A percentile compares a stretch with the other conserved stretches of the same genome.
Conservation (phyloP, 1,139 yeast genomes). For the Lizanozyma gosingica region DNA sequence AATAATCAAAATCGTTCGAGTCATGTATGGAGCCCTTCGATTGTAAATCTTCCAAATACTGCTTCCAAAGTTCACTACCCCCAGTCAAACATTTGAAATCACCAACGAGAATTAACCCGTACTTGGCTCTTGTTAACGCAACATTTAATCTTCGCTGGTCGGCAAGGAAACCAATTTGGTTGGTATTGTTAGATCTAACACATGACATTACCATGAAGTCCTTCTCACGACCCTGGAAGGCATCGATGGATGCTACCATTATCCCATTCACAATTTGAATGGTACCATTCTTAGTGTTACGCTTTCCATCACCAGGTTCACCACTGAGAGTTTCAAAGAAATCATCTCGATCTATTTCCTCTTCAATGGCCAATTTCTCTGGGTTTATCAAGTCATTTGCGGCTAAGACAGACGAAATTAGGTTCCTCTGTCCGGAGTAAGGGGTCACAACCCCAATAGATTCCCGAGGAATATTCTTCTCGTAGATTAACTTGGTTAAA, state of each 20-base stretch:
- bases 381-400: constrained; percentile 52
- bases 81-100: constrained; percentile 40
- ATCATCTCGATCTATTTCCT: constrained; percentile 51
- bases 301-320: constrained; percentile 7
- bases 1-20: constrained; percentile 7
- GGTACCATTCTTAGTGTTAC: constrained; percentile 40
- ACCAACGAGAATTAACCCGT: constrained; percentile 49
- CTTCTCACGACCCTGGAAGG: constrained; percentile 61
- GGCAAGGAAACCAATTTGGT: constrained; percentile 48
- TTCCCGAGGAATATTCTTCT: constrained; percentile 39
- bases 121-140: constrained; percentile 55
- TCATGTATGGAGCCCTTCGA: constrained; percentile 10
- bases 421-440: constrained; percentile 64
- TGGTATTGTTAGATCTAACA: constrained; percentile 44
- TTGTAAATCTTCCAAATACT: constrained; percentile 34
- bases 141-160: constrained; percentile 54
- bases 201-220: constrained; percentile 51
- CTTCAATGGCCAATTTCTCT: constrained; percentile 32
- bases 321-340: constrained; percentile 18
- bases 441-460: constrained; percentile 66
- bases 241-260: constrained; percentile 63
- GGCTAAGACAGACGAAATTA: constrained; percentile 42
- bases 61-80: constrained; percentile 46
- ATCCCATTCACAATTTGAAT: constrained; percentile 57
- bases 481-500: constrained; percentile 41